Conservation (phyloP, 2,329 filamentous ascomycete species). For the Exophiala oligosperma region DNA sequence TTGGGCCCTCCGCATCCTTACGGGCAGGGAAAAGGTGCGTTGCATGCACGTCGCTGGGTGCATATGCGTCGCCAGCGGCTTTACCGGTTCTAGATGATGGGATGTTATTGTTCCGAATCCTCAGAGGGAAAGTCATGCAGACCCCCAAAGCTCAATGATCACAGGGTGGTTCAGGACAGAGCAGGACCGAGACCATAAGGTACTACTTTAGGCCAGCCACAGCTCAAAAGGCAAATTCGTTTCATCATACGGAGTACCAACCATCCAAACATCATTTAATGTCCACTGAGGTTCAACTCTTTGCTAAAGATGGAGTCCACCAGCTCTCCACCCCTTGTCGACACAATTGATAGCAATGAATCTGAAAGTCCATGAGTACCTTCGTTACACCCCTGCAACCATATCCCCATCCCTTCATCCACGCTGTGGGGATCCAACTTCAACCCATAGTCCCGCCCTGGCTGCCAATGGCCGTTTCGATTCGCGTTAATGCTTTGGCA, state of each 20-base stretch:
- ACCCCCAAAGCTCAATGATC: no score
- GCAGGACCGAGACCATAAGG: neutral
- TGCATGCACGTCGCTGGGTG: neutral
- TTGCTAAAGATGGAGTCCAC: slow-evolving; percentile 70
- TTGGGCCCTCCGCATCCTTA: neutral
- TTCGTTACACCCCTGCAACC: slow-evolving; percentile 93
- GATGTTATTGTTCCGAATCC: no score
- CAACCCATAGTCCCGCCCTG: slow-evolving; percentile 77
- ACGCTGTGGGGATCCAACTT: slow-evolving; percentile 69
- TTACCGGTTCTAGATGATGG: no score
- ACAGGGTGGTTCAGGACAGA: no score
- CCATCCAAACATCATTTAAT: neutral
- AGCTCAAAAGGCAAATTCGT: neutral
- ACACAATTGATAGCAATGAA: slow-evolving; percentile 75
- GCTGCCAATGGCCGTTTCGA: slow-evolving; percentile 57
- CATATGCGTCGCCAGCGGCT: neutral
- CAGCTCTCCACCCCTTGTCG: slow-evolving; percentile 74
- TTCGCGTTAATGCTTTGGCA: slow-evolving; percentile 39
- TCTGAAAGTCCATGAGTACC: slow-evolving; percentile 85
- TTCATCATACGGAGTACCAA: no score
- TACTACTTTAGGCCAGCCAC: neutral
- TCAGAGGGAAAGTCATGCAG: no score
- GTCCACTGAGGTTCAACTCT: slow-evolving; percentile 5
- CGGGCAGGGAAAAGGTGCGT: neutral
- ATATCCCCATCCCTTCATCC: slow-evolving; percentile 73